Evolutionary conservation across 202 grass and related monocot genomes (phyloP).

Genomic region (Brachypodium distachyon): DNA sequence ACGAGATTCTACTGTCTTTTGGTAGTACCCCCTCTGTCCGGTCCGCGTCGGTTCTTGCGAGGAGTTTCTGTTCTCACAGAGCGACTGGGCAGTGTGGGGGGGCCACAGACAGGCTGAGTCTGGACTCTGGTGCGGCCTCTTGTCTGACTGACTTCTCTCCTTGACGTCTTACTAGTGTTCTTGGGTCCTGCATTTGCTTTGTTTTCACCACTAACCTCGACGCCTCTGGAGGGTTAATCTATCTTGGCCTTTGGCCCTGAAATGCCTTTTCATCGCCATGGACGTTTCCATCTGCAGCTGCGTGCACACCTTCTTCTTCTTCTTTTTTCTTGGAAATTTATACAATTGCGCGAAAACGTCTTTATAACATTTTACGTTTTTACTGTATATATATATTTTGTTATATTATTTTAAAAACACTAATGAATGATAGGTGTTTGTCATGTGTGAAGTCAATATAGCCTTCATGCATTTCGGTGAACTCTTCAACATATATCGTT

Average conservation of each 20-base stretch:
- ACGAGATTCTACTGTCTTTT: neutral
- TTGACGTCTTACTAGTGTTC: neutral
- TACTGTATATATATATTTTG: no score
- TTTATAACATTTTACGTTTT: no score
- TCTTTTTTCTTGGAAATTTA: no score
- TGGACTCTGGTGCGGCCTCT: neutral
- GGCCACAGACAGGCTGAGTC: neutral
- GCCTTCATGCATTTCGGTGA: no score
- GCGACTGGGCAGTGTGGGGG: neutral
- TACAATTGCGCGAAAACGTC: no score
- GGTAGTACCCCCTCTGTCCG: neutral
- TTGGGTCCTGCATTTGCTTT: neutral
- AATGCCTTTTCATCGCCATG: conserved; percentile 26
- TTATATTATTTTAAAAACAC: no score
- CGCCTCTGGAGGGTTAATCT: neutral
- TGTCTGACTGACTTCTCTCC: neutral
- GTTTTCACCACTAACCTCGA: conserved; percentile 7
- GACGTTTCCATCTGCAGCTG: neutral
- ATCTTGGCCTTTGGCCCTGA: neutral
- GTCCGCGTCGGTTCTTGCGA: neutral
- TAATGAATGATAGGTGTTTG: no score
- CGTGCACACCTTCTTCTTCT: no score
- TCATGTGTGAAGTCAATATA: no score
- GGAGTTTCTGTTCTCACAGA: neutral
- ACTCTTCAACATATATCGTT: no score